phyloP scores from a whole-genome alignment of 306 rosid genomes.

The Medicago truncatula region DNA sequence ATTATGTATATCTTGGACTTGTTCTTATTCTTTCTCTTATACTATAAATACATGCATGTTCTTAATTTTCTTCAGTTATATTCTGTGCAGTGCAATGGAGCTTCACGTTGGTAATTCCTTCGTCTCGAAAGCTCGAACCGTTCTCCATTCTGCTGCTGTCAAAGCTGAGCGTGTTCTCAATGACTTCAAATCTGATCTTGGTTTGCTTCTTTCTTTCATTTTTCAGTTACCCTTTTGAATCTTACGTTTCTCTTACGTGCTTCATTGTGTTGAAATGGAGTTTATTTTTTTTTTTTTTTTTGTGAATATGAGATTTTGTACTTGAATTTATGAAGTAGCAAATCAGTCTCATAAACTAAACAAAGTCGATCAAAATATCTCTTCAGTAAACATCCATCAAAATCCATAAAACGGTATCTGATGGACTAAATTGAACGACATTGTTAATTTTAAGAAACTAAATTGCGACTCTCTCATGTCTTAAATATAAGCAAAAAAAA shows the following conservation, averaged over 20 bases:
- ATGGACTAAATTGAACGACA: neutral
- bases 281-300: slow-evolving; percentile 21
- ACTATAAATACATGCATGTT: neutral
- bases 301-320: too few relatives aligned
- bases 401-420: too few relatives aligned
- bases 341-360: neutral
- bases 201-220: slow-evolving; percentile 30
- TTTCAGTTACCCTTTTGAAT: neutral
- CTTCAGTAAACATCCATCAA: neutral
- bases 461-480: neutral
- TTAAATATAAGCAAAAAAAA: too few relatives aligned
- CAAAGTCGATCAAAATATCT: neutral
- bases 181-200: slow-evolving; percentile 83
- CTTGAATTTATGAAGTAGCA: too few relatives aligned
- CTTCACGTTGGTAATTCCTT: slow-evolving; percentile 53
- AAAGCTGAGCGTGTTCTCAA: slow-evolving; percentile 85
- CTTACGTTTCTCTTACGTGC: neutral
- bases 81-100: slow-evolving; percentile 60
- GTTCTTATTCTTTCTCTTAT: neutral
- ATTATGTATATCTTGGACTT: neutral
- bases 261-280: slow-evolving; percentile 36
- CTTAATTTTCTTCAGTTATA: neutral
- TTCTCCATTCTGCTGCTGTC: slow-evolving; percentile 90
- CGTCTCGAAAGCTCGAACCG: slow-evolving; percentile 89
- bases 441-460: neutral